Base-by-base conservation (phyloP, 495 filamentous ascomycete genomes). In the Penicillium canescens region DNA sequence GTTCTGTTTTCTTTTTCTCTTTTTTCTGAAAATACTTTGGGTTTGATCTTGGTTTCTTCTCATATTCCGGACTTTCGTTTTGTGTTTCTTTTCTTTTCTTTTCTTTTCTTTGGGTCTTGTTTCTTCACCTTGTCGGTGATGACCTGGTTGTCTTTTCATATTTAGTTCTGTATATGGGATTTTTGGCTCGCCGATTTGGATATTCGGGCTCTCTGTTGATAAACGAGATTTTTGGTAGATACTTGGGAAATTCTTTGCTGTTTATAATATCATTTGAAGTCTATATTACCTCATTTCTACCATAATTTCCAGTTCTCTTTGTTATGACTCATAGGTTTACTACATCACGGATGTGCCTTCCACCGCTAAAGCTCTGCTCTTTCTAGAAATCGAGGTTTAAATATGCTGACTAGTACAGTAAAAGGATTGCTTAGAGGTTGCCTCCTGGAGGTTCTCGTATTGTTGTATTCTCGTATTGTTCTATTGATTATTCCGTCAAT, bases 101-200 rank as follows among this genome's bases (percentile, higher is more conserved):
- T 36, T 14, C 38, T 31, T 35, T 40, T 31, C 20, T 38, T 20
- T 50, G 49, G 47, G 47, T 39, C 43, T 54, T 20, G n/a, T 4
- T 44, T 20, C 37, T 45, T 49, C 52, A 44, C 9, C 33, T 41
- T 45, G 45, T 58, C 34, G 38, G 12, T 23, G 47, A 44, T 50
- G 33, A 16, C 40, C 42, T 50, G 23, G 52, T 59, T 26, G 4
- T 24, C 48, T 13, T 20, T 43, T 42, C 9, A 28, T 37, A 9
- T 20, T 28, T 12, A 12, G 11, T 49, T 35, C 16, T 67, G 50
- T 58, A 66, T 42, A 65, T 64, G 58, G 23, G 34, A 50, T 41
- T 52, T 13, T 46, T 48, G 38, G 41, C 13, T 18, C 13, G 28
- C 42, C 28, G 8, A 31, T 7, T 38, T 53, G 34, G 48, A 47